These are phyloP conservation scores for Leccinum broughii DNA, from an alignment of 768 basidiomycete species.

Conservation along the genomic window DNA sequence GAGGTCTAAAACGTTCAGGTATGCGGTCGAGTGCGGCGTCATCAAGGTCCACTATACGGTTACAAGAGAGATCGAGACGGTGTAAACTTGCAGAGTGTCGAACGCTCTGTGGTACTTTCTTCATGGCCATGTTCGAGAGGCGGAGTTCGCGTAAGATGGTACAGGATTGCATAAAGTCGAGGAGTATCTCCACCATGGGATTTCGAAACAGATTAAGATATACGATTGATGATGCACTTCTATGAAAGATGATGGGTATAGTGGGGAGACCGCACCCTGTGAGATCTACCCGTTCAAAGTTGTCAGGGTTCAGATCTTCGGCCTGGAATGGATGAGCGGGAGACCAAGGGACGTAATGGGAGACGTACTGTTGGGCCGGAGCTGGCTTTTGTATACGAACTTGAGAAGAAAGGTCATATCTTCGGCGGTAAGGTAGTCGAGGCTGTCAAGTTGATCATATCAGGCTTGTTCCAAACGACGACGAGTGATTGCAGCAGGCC, in stretches of 20 bases:
- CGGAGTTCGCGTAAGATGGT: conserved; percentile 80
- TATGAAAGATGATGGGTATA: conserved; percentile 84
- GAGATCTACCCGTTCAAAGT: conserved; percentile 80
- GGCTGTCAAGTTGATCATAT: conserved; percentile 76
- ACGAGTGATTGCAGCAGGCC: conserved; percentile 81
- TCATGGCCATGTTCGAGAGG: conserved; percentile 90
- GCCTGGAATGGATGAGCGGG: conserved; percentile 45
- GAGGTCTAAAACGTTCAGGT: conserved; percentile 34
- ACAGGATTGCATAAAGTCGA: conserved; percentile 94
- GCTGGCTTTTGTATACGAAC: conserved; percentile 84
- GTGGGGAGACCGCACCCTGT: conserved; percentile 78
- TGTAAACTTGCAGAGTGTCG: conserved; percentile 72
- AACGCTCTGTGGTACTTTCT: conserved; percentile 85
- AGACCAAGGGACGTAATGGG: background rate
- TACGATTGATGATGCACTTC: conserved; percentile 80
- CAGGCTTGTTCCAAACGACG: conserved; percentile 87
- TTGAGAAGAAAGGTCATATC: conserved; percentile 84
- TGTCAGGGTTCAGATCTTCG: conserved; percentile 69
- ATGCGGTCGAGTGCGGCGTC: conserved; percentile 83
- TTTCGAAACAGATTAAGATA: conserved; percentile 89
- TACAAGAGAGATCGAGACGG: conserved; percentile 86
- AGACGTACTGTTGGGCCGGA: conserved; percentile 57
- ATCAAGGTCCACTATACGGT: conserved; percentile 86
- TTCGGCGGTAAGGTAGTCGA: conserved; percentile 74
- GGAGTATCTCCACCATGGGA: conserved; percentile 93